phyloP scores from a whole-genome alignment of 2,329 filamentous ascomycete genomes.

The Sporothrix brunneoviolacea region DNA sequence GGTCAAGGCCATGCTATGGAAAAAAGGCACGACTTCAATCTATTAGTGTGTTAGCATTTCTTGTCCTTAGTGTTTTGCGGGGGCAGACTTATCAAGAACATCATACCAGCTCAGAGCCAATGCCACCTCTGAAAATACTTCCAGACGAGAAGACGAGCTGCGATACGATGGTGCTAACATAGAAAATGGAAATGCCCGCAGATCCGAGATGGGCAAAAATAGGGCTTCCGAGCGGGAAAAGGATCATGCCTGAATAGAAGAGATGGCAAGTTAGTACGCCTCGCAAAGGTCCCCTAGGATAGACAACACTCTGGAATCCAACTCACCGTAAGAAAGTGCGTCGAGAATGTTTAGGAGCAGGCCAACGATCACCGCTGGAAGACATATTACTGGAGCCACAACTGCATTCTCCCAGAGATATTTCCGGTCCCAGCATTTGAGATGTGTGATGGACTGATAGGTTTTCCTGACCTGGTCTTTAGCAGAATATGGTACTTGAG shows the following conservation, averaged over 20 bases:
- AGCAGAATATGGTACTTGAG: background rate
- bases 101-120: constrained; percentile 84
- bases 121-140: constrained; percentile 81
- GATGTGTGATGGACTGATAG: constrained; percentile 40
- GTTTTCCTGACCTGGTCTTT: constrained; percentile 19
- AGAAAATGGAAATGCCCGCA: constrained; percentile 97
- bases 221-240: constrained; percentile 84
- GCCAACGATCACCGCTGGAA: constrained; percentile 84
- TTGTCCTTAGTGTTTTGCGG: no score
- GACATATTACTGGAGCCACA: constrained; percentile 59
- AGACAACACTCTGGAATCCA: background rate
- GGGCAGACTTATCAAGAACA: background rate
- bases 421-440: constrained; percentile 65
- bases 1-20: constrained; percentile 93
- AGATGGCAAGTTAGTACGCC: background rate
- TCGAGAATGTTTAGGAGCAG: constrained; percentile 88
- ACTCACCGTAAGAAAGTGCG: constrained; percentile 78
- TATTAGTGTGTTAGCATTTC: constrained; percentile 23
- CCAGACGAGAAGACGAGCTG: constrained; percentile 84
- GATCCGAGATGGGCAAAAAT: constrained; percentile 81
- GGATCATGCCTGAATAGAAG: constrained; percentile 64
- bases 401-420: constrained; percentile 58
- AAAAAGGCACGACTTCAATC: constrained; percentile 98
- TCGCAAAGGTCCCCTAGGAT: no score
- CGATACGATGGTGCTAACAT: constrained; percentile 92